Percentiles rank a stretch among this genome's conserved stretches.
Evolutionary conservation across 2,329 filamentous ascomycete genomes (phyloP).

Genomic region (Akanthomyces lecanii): DNA sequence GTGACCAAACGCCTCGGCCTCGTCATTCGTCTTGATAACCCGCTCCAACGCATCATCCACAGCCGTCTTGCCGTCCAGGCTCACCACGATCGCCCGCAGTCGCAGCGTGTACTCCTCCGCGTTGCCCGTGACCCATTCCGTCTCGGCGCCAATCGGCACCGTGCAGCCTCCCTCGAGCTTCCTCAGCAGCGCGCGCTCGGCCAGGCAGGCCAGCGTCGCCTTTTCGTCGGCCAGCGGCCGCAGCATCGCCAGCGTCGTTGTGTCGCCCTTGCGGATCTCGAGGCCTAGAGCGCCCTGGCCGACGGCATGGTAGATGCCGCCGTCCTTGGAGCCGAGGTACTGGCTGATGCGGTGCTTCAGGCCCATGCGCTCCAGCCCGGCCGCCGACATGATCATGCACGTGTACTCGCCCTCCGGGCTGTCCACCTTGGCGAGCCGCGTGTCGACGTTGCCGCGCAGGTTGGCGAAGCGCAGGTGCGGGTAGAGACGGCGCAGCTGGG

Average conservation of each 20-base stretch:
- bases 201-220: constrained; percentile 66
- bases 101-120: constrained; percentile 47
- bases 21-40: constrained; percentile 57
- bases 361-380: constrained; percentile 74
- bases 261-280: constrained; percentile 73
- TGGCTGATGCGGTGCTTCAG: constrained; percentile 70
- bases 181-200: constrained; percentile 81
- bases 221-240: constrained; percentile 57
- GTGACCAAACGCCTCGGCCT: constrained; percentile 74
- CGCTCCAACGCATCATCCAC: constrained; percentile 65
- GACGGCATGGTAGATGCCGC: constrained; percentile 83
- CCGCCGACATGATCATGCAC: constrained; percentile 83
- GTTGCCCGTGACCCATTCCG: constrained; percentile 52
- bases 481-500: constrained; percentile 74
- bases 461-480: constrained; percentile 76
- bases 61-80: constrained; percentile 70
- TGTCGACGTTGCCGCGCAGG: constrained; percentile 87
- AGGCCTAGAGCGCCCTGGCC: constrained; percentile 88
- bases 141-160: constrained; percentile 93
- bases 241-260: constrained; percentile 57
- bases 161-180: constrained; percentile 91
- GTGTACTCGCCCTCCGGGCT: constrained; percentile 67
- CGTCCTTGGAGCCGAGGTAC: constrained; percentile 66
- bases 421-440: constrained; percentile 80
- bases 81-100: constrained; percentile 76